Base-by-base conservation (phyloP, 2,329 filamentous ascomycete genomes). In the Phyllosticta citribraziliensis region DNA sequence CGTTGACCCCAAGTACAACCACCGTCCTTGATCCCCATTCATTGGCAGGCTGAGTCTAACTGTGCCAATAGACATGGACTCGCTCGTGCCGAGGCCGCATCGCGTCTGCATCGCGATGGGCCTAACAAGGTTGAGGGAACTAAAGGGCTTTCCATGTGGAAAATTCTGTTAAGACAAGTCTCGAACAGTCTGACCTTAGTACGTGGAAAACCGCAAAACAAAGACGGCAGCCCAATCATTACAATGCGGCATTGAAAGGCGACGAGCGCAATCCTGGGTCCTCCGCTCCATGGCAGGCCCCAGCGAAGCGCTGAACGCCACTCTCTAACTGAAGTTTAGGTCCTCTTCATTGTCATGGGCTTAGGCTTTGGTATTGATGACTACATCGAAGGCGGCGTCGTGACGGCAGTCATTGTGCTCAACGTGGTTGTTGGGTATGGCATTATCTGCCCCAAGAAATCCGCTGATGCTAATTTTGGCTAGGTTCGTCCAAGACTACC, bases 81-180 rank as follows among this genome's bases (percentile, higher is more conserved):
- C 76, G 81, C 79, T 71, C 75, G 73, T 68, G 71, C 77, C 66
- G 86, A 89, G 73, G 87, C 86, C 65, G 79, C 81, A 73, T 78
- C 79, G 76, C 87, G 87, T 72, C 80, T 89, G 69, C 75, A 76
- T 73, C 79, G 80, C 70, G 78, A 88, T 81, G 88, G 87, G 67
- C 80, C 82, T 67, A 91, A 91, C 77, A 82, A 81, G 71, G 83
- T 90, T 78, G 83, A 87, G 75, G 83, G 84, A 75, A 83, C 85
- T 78, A 84, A 86, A 76, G 84, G 85, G 74, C 76, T 87, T 76
- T 89, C 87, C 74, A 70, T 87, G 74, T 88, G 86, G 84, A 83
- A 87, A 76, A 88, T 90, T 77, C 81, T 90, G 76, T 74, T 90
- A 75, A 87, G 86, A 70, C 87, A 90, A 78, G 82, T 89, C 67